Conservation (phyloP, 176 grass and related monocot genomes). For the Carex kokanica region DNA sequence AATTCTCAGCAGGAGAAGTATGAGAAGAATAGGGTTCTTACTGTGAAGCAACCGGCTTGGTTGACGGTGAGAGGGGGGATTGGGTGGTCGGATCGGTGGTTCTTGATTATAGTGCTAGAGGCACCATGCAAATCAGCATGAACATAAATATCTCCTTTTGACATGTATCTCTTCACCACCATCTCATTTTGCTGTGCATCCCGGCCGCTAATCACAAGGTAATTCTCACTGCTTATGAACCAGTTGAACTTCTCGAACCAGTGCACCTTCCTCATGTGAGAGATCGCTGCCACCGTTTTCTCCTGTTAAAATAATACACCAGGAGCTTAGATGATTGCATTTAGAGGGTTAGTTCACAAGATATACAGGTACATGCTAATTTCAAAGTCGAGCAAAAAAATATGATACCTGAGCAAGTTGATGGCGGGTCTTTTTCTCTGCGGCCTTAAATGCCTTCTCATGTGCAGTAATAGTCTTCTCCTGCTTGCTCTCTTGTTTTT, state of each 20-base stretch:
- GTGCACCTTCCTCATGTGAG: conserved; percentile 98
- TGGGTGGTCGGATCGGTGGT: conserved; percentile 74
- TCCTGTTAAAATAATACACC: conserved; percentile 49
- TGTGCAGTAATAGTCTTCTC: conserved; percentile 91
- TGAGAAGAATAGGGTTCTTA: conserved; percentile 34
- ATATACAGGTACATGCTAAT: background rate
- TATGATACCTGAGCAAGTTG: conserved; percentile 83
- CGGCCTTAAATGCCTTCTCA: conserved; percentile 96
- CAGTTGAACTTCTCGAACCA: conserved; percentile 99
- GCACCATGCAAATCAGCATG: conserved; percentile 94
- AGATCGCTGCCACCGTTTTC: conserved; percentile 91
- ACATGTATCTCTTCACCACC: conserved; percentile 95
- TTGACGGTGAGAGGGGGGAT: conserved; percentile 88
- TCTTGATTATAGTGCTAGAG: conserved; percentile 97
- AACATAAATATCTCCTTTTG: conserved; percentile 98
- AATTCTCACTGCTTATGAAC: conserved; percentile 99
- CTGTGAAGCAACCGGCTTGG: conserved; percentile 94
- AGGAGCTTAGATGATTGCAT: background rate
- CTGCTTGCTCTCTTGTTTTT: conserved; percentile 96
- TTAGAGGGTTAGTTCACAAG: background rate
- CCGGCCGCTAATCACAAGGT: conserved; percentile 86
- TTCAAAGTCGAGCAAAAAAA: background rate
- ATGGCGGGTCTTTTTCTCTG: conserved; percentile 91
- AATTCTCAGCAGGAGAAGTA: background rate
- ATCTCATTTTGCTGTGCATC: conserved; percentile 98